phyloP scores from a whole-genome alignment of 352 stramenopile genomes.

The Pythium aristosporum region DNA sequence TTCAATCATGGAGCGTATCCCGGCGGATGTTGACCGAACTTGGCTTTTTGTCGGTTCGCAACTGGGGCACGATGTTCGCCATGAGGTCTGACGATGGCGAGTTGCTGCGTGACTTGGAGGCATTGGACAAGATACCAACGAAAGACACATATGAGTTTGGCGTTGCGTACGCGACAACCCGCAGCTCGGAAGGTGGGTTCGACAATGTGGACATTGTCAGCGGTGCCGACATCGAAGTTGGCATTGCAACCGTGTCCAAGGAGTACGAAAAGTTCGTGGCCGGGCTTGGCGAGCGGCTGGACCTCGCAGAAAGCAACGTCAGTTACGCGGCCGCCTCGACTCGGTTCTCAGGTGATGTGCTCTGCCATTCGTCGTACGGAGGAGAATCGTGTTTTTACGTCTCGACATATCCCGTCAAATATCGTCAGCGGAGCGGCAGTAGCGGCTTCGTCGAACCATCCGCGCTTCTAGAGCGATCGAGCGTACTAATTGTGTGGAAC shows the following conservation, averaged over 20 bases:
- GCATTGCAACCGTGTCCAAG: conserved; percentile 25
- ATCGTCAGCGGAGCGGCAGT: conserved; percentile 30
- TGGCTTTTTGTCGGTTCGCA: conserved; percentile 80
- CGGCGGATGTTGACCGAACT: conserved; percentile 83
- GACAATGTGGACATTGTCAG: conserved; percentile 74
- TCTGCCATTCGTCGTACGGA: conserved; percentile 81
- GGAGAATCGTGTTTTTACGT: conserved; percentile 83
- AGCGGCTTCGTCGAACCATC: conserved; percentile 26
- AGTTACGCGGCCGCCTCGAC: conserved; percentile 9
- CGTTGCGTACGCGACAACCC: conserved; percentile 66
- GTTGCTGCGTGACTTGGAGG: conserved; percentile 65
- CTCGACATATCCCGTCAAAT: conserved; percentile 59
- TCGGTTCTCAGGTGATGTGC: conserved; percentile 24
- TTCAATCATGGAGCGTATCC: conserved; percentile 73
- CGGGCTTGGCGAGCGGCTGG: conserved; percentile 66
- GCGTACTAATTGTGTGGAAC: conserved; percentile 87
- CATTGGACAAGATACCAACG: conserved; percentile 70
- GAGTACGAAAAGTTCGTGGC: conserved; percentile 76
- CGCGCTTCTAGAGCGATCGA: conserved; percentile 55
- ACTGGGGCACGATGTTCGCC: conserved; percentile 81
- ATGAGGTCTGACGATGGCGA: conserved; percentile 60
- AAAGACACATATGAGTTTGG: conserved; percentile 84
- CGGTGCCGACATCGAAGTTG: conserved; percentile 32
- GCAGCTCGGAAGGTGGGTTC: conserved; percentile 67
- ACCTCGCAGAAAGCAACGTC: conserved; percentile 22